A percentile compares a stretch with the other conserved stretches of the same genome.
phyloP scores from a whole-genome alignment of 768 basidiomycete genomes.

The Paxillus rubicundulus region DNA sequence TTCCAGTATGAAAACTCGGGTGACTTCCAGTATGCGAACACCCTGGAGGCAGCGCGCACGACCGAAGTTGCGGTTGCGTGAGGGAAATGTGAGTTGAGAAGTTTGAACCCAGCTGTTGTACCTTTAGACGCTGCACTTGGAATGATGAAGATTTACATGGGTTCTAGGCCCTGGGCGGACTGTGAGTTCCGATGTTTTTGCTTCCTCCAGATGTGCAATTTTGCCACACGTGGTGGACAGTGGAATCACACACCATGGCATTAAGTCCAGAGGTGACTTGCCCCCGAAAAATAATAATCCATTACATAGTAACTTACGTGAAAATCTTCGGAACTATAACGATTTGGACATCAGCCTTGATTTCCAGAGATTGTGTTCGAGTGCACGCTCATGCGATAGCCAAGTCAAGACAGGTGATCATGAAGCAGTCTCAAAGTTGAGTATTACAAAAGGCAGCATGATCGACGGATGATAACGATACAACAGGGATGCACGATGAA shows the following conservation, averaged over 20 bases:
- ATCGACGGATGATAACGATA: neutral
- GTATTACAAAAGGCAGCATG: neutral
- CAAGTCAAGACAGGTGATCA: neutral
- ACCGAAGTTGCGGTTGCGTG: slow-evolving; percentile 14
- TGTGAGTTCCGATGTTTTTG: too few species aligned
- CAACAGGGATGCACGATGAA: neutral
- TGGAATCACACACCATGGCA: too few species aligned
- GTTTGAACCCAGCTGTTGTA: neutral
- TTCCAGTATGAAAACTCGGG: slow-evolving; percentile 74
- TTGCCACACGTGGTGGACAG: too few species aligned
- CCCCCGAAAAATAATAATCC: too few species aligned
- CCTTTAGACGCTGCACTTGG: slow-evolving; percentile 1
- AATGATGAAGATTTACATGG: neutral
- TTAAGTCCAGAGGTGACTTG: too few species aligned
- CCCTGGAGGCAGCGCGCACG: slow-evolving; percentile 29
- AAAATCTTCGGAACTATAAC: too few species aligned
- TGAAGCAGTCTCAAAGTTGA: neutral
- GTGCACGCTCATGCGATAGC: neutral
- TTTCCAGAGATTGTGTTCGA: too few species aligned
- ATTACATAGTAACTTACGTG: too few species aligned
- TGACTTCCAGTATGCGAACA: slow-evolving; percentile 77
- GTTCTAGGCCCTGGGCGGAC: neutral
- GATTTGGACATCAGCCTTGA: too few species aligned
- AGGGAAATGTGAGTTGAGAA: neutral
- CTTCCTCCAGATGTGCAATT: too few species aligned